Evolutionary conservation across 1,139 yeast species (phyloP).

Genomic region (Protomyces inouyei): DNA sequence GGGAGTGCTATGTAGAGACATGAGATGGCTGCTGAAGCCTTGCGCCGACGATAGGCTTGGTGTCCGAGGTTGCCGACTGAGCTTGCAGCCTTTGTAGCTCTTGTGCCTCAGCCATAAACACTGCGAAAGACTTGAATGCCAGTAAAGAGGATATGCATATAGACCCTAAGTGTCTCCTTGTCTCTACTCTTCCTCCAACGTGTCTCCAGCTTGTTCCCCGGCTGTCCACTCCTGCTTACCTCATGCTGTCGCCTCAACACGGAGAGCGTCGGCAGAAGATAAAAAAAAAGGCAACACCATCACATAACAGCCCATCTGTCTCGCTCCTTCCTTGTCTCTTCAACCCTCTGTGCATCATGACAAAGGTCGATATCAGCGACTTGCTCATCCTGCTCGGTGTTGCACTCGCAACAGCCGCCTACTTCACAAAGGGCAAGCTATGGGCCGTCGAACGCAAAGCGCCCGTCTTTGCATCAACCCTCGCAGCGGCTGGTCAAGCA

Average conservation of each 20-base stretch:
- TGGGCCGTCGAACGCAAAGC: conserved; percentile 64
- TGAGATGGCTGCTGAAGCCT: too few relatives aligned
- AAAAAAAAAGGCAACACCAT: not conserved
- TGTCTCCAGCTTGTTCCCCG: too few relatives aligned
- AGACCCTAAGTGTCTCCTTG: too few relatives aligned
- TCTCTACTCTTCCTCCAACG: too few relatives aligned
- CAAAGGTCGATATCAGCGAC: conserved; percentile 42
- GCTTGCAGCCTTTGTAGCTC: too few relatives aligned
- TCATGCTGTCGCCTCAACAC: not conserved
- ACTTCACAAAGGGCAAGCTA: conserved; percentile 59
- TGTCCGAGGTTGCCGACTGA: too few relatives aligned
- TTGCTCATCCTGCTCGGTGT: conserved; percentile 62
- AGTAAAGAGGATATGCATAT: too few relatives aligned
- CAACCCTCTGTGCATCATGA: not conserved
- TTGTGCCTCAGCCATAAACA: too few relatives aligned
- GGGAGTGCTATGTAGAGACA: too few relatives aligned
- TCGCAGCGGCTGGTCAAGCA: conserved; percentile 60
- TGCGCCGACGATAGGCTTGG: too few relatives aligned
- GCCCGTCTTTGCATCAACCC: conserved; percentile 58
- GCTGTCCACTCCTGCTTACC: too few relatives aligned
- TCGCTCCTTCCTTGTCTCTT: not conserved
- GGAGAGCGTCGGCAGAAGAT: not conserved
- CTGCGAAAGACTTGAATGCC: too few relatives aligned
- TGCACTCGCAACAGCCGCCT: conserved; percentile 58
- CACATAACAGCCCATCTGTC: not conserved